Base-by-base conservation (phyloP, 306 rosid species). In the Quercus ilex region DNA sequence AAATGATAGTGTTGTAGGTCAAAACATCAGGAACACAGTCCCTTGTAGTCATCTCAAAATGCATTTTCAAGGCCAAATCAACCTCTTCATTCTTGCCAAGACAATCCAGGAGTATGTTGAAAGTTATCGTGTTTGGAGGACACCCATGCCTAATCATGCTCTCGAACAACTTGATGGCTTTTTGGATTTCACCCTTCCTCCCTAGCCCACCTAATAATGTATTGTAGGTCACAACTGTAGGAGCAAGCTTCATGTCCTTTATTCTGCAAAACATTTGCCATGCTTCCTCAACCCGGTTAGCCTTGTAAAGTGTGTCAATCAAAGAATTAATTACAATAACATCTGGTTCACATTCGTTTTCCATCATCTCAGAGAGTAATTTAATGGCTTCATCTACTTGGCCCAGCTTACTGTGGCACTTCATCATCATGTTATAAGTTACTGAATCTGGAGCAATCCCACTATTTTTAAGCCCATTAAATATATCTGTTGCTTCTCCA, bases 381-480 rank as follows among this genome's bases (percentile, higher is more conserved):
- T 88, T 78, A 63, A 85, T 67, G 74, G 99, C 95, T 63, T 88
- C 92, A 78, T 95, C 99, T 78, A 89, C 84, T 83, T 87, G 82
- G 65, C 98, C 99, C 71, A 83, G 91, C 87, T 87, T 95, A 85
- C 91, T 91, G 75, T 90, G 90, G 91, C 99, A 95, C 84, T 92
- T 92, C 91, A 95, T 95, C 97, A 95, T 89, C 90, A 91, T 90
- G 82, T 86, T 95, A 80, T 92, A 95, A 71, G 99, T 90, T 73
- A 90, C 90, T 23, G 94, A 87, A 85, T 95, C 95, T 3, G 99
- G 99, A 23, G 88, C 81, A 77, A 95, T 91, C 64, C 99, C 99
- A 69, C 90, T 88, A 70, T 74, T 80, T 77, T 82, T 87, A 77
- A 95, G 93, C 78, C 89, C 91, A 65, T 83, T 86, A 82, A 90